Evolutionary conservation across 2,329 filamentous ascomycete species (phyloP), one percentile per base, ranked within the genome.

Genomic region (Aspergillus nomiae): DNA sequence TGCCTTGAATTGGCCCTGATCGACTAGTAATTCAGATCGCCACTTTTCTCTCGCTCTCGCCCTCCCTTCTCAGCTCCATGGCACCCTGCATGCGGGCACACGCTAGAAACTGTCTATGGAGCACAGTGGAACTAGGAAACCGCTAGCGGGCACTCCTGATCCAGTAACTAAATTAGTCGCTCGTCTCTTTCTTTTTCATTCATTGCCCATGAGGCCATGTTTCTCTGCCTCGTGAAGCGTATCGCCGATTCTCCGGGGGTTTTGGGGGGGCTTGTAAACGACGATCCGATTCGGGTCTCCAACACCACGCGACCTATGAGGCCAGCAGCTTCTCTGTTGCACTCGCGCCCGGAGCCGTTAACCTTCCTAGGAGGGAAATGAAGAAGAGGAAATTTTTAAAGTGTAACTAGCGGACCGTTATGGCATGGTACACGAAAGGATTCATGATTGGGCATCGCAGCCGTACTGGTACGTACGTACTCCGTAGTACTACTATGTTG

Each of bases 31-130:
- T 21, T 55, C 38, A 26, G 51, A 38, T 55, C 51, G 51, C 51
- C 51, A 55, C 51, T 38, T 55, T n/a, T 41, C 19, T 41, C 16
- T 8, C 36, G 8, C 19, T n/a, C 19, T 41, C 16, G 8, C 7
- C 4, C 34, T 36, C 38, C 8, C 38, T 41, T 14, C 12, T 34
- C 50, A 34, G 51, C 51, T 54, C 51, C 51, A 54, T 54, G 19
- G 51, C 30, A 24, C 51, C 30, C 51, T 55, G 51, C 21, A 55
- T 26, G 51, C 12, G 51, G n/a, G 34, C 38, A 38, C 51, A 55
- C 32, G 51, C 51, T 55, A 55, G 51, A 55, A 55, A 55, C 51
- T 19, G 34, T 26, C 32, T 38, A 55, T 55, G 51, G 51, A 55
- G 51, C 26, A 55, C 4, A 14, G 51, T 55, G 51, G 51, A 55